Base-by-base conservation (phyloP, 345 rosid species). In the Citrus inodora region DNA sequence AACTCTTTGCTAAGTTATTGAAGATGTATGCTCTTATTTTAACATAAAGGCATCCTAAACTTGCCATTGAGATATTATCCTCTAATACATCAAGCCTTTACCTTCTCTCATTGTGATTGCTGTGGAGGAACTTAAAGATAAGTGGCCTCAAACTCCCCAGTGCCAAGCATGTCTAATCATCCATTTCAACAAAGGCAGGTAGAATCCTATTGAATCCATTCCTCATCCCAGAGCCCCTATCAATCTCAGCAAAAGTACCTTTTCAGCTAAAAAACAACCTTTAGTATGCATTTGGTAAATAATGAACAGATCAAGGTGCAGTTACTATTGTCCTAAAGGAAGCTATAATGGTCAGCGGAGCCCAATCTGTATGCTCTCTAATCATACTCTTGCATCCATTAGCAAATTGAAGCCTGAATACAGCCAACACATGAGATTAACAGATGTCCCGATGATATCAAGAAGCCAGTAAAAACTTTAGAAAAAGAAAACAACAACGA, bases 291-390 rank as follows among this genome's bases (percentile, higher is more conserved):
- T 63, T 25, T 35, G 53, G 69, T 8, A 35, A 14, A 21, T 53
- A 69, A 10, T 80, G 78, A 42, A n/a, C 56, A 7, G 60, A 69
- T 30, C 60, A 59, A 11, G 78, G 25, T 19, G 78, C 48, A 6
- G 10, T 16, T 25, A 11, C 9, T 5, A 5, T 32, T 42, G 56
- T 67, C 9, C 30, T 73, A 6, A 21, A 32, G 22, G 30, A 62
- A 60, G 24, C 25, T 59, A 35, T 74, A 38, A 4, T 4, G 8
- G 5, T 67, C 4, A 11, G 33, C 1, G 21, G 22, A 30, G 68
- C 60, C n/a, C 19, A 6, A n/a, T 24, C 9, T 68, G 17, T 51
- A 55, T 28, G 82, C 53, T 66, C 75, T 59, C 37, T 30, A 4
- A 37, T 53, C 6, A 64, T 32, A 55, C 27, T 59, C 21, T 28